These are phyloP conservation scores for Coelastrella sp. DNA, from an alignment of 139 green algal genomes.

Conservation along the genomic window DNA sequence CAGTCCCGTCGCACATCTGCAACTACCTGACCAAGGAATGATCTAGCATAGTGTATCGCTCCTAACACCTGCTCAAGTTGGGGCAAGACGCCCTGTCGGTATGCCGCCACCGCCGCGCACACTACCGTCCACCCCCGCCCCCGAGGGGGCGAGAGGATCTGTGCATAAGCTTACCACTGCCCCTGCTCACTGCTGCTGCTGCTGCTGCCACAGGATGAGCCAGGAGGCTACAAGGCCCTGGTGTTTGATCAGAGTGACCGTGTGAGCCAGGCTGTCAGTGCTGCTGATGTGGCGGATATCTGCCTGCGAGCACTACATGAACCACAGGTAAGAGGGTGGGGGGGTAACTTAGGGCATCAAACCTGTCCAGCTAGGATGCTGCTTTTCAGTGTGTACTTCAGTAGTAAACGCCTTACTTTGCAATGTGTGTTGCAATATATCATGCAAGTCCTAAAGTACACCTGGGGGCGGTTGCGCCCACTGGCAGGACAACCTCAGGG, in stretches of 20 bases:
- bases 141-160: neutral
- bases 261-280: constrained; percentile 87
- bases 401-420: neutral
- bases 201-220: constrained; percentile 84
- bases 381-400: neutral
- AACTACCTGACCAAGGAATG: no score
- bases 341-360: neutral
- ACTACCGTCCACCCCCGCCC: no score
- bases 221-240: constrained; percentile 95
- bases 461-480: no score
- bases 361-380: neutral
- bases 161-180: neutral
- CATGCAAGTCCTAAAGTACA: no score
- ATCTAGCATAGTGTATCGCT: no score
- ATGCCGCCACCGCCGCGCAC: no score
- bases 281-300: constrained; percentile 98
- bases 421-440: no score
- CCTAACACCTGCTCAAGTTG: no score
- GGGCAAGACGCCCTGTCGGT: no score
- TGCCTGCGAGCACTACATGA: constrained; percentile 89
- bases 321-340: constrained; percentile 27
- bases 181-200: neutral
- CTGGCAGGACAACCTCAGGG: no score
- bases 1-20: no score
- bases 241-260: constrained; percentile 96